phyloP scores from a whole-genome alignment of 1,284 basidiomycete genomes.

The Porogramme epimiltina region DNA sequence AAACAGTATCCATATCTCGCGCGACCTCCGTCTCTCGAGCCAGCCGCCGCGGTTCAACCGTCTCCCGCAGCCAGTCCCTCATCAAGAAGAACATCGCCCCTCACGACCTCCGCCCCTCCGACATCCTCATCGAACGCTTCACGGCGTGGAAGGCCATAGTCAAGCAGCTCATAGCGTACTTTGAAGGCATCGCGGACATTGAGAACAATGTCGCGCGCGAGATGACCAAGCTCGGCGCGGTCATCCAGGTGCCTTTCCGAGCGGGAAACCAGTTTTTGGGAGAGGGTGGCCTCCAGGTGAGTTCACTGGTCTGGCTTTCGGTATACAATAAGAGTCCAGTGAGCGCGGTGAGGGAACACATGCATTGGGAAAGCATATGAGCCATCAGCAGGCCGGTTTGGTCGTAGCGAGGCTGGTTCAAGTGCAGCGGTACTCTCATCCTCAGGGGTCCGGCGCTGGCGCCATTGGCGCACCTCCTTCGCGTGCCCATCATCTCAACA shows the following conservation, averaged over 20 bases:
- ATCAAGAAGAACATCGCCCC: slow-evolving; percentile 90
- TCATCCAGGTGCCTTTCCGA: slow-evolving; percentile 97
- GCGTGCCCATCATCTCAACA: not conserved
- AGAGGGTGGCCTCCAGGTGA: slow-evolving; percentile 75
- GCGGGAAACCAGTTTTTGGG: slow-evolving; percentile 96
- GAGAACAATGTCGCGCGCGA: slow-evolving; percentile 95
- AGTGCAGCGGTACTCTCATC: no score
- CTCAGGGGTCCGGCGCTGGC: no score
- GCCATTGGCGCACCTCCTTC: no score
- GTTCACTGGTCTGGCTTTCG: slow-evolving; percentile 3
- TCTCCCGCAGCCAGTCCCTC: slow-evolving; percentile 79
- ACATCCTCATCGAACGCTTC: slow-evolving; percentile 96
- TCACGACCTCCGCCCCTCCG: slow-evolving; percentile 91
- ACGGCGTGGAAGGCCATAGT: slow-evolving; percentile 95
- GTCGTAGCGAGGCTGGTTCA: not conserved
- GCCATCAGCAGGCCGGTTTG: no score
- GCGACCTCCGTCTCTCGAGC: slow-evolving; percentile 68
- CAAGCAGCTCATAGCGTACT: slow-evolving; percentile 90
- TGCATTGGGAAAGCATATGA: no score
- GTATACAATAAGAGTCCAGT: no score
- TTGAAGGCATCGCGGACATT: slow-evolving; percentile 92
- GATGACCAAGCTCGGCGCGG: slow-evolving; percentile 93
- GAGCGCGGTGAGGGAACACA: no score
- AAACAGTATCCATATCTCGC: slow-evolving; percentile 57
- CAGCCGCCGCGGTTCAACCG: slow-evolving; percentile 58